Evolutionary conservation across 1,284 basidiomycete genomes (phyloP), one percentile per base, ranked within the genome.

Genomic region (Rhodotorula sp.): DNA sequence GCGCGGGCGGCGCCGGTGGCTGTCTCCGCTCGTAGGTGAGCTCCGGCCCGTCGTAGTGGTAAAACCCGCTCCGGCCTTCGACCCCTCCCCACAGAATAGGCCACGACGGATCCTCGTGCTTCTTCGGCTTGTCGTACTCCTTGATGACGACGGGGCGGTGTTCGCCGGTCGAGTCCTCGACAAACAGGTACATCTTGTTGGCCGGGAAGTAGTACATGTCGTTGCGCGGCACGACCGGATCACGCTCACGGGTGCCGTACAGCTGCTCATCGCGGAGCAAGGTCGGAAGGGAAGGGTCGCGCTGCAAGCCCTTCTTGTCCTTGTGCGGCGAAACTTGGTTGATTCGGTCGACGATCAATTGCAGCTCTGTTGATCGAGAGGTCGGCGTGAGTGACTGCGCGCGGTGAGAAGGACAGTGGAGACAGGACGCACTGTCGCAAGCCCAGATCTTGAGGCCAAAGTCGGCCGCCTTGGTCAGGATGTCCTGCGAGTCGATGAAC

Each of bases 371-470:
- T 5, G 21, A 38, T 2, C 5, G 21, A 57, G 60, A 38, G 26
- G 70, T 78, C 59, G 66, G 78, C 76, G 47, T 43, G 38, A 43
- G 77, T 78, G 61, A 62, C 79, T 74, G 68, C 79, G 77, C 81
- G 10, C 14, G 3, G 12, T 2, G 14, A 6, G n/a, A 34, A 21
- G 63, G 12, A 54, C 18, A 52, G 12, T 31, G 19, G 49, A 10
- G 83, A 43, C 16, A 56, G 79, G 56, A 90, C 90, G 78, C 85
- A 94, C 79, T 91, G 84, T 86, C 82, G 8, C 89, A 83, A 54
- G 83, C 88, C 95, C 97, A 99, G 45, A 98, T 87, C 82, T 97
- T 98, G 81, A 93, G 90, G 50, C 87, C 86, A 75, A 91, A 89
- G 49, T 85, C 84, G 61, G 87, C 83, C 2, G 94, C 93, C 80